These are phyloP conservation scores for Kodamaea fukazawae DNA, from an alignment of 805 yeast genomes.

Conservation along the genomic window DNA sequence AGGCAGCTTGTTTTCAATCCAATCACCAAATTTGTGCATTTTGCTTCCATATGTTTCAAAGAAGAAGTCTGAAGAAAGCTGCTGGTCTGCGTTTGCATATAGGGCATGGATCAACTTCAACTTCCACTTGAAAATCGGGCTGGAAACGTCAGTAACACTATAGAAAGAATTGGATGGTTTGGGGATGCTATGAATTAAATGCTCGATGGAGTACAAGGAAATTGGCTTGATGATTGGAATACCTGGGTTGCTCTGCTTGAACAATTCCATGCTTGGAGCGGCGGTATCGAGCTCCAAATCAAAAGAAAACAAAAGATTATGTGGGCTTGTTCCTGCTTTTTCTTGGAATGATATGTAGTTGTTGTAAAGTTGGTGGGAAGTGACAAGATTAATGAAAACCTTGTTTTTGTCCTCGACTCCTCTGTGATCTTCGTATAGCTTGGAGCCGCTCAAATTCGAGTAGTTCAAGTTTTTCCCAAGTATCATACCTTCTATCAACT, in stretches of 20 bases:
- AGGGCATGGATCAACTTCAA: conserved; percentile 26
- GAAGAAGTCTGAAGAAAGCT: conserved; percentile 16
- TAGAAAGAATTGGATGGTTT: conserved; percentile 20
- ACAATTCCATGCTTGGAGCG: conserved; percentile 36
- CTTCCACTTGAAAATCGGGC: conserved; percentile 32
- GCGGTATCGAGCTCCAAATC: conserved; percentile 31
- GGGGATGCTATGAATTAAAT: conserved; percentile 21
- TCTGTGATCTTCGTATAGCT: conserved; percentile 46
- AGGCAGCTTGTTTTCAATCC: conserved; percentile 18
- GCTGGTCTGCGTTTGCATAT: conserved; percentile 20
- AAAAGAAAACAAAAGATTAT: conserved; percentile 36
- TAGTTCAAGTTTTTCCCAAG: conserved; percentile 70
- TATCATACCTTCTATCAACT: conserved; percentile 72
- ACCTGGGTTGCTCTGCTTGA: conserved; percentile 19
- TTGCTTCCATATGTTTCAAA: conserved; percentile 26
- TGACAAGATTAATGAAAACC: conserved; percentile 22
- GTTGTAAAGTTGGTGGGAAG: conserved; percentile 34
- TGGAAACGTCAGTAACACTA: conserved; percentile 14
- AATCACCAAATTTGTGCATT: conserved; percentile 22
- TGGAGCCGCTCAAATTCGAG: conserved; percentile 64
- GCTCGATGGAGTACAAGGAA: conserved; percentile 34
- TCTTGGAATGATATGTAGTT: conserved; percentile 23
- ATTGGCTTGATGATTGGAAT: conserved; percentile 37
- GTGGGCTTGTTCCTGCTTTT: conserved; percentile 15
- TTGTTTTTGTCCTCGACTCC: conserved; percentile 9